phyloP scores from a whole-genome alignment of 139 green algal genomes.

The Micromonas pusilla region DNA sequence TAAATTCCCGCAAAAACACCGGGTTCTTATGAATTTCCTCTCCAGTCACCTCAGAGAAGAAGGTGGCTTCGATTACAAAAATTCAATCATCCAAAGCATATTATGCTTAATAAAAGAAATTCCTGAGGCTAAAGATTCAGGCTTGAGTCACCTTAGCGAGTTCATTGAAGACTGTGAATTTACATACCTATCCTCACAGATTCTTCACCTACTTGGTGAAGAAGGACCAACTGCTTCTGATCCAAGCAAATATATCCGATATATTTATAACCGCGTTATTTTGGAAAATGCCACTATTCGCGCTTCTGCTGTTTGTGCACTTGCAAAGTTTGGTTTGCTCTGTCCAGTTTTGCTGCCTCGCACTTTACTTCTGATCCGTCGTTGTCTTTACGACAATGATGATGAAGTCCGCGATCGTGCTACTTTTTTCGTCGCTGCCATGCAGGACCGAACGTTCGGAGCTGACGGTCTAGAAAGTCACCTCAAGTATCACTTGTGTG shows the following conservation, averaged over 20 bases:
- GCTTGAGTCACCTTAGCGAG: conserved; percentile 91
- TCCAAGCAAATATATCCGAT: conserved; percentile 61
- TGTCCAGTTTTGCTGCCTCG: conserved; percentile 46
- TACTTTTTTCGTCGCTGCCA: conserved; percentile 61
- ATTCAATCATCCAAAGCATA: conserved; percentile 89
- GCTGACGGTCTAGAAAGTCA: no score
- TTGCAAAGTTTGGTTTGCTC: conserved; percentile 77
- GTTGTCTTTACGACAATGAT: conserved; percentile 91
- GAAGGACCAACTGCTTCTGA: conserved; percentile 66
- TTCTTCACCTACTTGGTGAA: conserved; percentile 86
- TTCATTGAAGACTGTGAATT: conserved; percentile 99
- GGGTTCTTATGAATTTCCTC: conserved; percentile 90
- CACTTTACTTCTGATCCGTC: conserved; percentile 77
- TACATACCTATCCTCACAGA: conserved; percentile 87
- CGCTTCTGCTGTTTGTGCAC: conserved; percentile 77
- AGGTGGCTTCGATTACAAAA: conserved; percentile 98
- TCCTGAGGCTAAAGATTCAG: conserved; percentile 92
- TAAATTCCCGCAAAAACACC: conserved; percentile 97
- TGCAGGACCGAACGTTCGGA: no score
- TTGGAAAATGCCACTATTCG: conserved; percentile 97
- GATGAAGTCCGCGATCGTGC: conserved; percentile 96
- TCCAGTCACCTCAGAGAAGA: conserved; percentile 73
- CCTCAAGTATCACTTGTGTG: no score
- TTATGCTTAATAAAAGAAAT: conserved; percentile 89
- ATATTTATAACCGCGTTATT: conserved; percentile 99